These are phyloP conservation scores for Scheffersomyces segobiensis DNA, from an alignment of 1,139 yeast species.

Conservation along the genomic window DNA sequence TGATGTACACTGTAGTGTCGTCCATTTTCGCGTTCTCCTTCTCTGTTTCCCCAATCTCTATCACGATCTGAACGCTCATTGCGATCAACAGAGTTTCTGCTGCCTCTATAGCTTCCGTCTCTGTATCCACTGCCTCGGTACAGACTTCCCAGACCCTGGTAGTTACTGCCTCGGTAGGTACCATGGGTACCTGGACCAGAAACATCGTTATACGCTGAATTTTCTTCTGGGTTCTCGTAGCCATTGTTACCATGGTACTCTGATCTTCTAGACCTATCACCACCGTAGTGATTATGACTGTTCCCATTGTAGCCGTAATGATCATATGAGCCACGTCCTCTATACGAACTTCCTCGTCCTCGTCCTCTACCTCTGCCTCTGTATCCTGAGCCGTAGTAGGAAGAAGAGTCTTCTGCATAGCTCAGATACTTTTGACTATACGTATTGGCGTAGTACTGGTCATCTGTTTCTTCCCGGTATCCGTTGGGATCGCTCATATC, in stretches of 20 bases:
- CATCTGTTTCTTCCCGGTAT: slow-evolving; percentile 8
- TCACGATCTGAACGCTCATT: background rate
- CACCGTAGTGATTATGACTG: background rate
- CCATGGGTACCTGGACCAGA: slow-evolving; percentile 2
- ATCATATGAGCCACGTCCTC: slow-evolving; percentile 6
- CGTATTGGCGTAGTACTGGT: slow-evolving; percentile 8
- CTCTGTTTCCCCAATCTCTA: background rate
- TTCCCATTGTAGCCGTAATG: slow-evolving; percentile 5
- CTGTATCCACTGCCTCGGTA: slow-evolving; percentile 3
- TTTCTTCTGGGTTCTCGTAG: slow-evolving; percentile 3
- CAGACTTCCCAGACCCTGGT: slow-evolving; percentile 2
- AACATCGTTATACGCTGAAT: slow-evolving; percentile 3
- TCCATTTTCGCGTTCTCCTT: background rate
- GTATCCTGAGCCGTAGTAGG: slow-evolving; percentile 4
- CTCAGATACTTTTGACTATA: background rate
- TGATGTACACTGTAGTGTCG: background rate
- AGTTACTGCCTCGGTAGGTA: slow-evolving; percentile 2
- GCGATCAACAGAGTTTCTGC: background rate
- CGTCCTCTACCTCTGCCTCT: slow-evolving; percentile 9
- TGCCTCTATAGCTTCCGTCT: slow-evolving; percentile 1
- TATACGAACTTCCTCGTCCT: slow-evolving; percentile 3
- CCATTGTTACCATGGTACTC: background rate
- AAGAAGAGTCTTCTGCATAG: background rate
- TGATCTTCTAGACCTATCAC: slow-evolving; percentile 3
- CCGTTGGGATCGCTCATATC: slow-evolving; percentile 4